Evolutionary conservation across 1,284 basidiomycete species (phyloP), one percentile per base, ranked within the genome.

Genomic region (Pseudozyma pruni): DNA sequence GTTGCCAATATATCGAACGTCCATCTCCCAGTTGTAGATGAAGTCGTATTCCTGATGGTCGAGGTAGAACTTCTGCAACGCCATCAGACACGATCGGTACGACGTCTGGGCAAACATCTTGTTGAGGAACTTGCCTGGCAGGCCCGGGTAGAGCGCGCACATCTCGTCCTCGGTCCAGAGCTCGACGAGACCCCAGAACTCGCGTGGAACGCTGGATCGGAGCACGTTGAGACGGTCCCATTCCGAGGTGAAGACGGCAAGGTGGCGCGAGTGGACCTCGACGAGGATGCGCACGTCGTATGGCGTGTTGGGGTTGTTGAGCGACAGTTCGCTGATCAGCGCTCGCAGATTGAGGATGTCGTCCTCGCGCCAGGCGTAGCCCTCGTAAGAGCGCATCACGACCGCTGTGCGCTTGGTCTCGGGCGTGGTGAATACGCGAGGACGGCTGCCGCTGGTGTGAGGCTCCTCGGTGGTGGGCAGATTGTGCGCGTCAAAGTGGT

Each of bases 21-120:
- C 80, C 79, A 82, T 81, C 72, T 82, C 80, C 80, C 80, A 82
- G 68, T 82, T 82, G 62, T 75, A 81, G 22, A 82, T 70, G 23
- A 74, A 81, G 62, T 82, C 80, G 58, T 82, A 82, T 68, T 82
- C 80, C 51, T 76, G 76, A 64, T 82, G 80, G 61, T 81, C 78
- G 40, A 81, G 68, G 58, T 77, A 81, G 64, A 82, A 82, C 66
- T 80, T 81, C 40, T 82, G 80, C 58, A 82, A 45, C 9, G 80
- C 75, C 80, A 82, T 82, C 29, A 81, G 66, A 44, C 80, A 82
- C n/a, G 78, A 74, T 44, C 80, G 78, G 62, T 81, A 82, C 29
- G 80, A 81, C 43, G 76, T 79, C 66, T 81, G 79, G 1, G 80
- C 80, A 50, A 82, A 76, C 80, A 82, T 82, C 37, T 76, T 62